Conservation (phyloP, 805 yeast genomes). For the Barnettozyma vustinii region DNA sequence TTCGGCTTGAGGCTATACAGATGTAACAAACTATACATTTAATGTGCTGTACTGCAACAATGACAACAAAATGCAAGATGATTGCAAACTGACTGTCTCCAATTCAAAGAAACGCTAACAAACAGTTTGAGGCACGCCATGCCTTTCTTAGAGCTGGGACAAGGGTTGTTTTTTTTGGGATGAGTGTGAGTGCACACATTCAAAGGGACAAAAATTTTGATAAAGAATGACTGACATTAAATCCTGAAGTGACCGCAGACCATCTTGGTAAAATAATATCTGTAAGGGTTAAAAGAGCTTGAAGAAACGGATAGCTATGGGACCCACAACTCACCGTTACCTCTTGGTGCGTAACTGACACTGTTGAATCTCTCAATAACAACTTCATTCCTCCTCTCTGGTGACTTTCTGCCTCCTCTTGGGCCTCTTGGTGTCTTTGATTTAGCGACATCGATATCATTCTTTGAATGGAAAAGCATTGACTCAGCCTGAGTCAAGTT, state of each 20-base stretch:
- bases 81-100: neutral
- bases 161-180: no score
- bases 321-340: slow-evolving; percentile 54
- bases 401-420: neutral
- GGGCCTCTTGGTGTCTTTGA: neutral
- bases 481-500: slow-evolving; percentile 46
- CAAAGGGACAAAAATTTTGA: neutral
- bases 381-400: slow-evolving; percentile 8
- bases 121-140: no score
- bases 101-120: no score
- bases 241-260: neutral
- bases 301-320: slow-evolving; percentile 28
- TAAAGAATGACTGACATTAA: no score
- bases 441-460: slow-evolving; percentile 6
- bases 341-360: slow-evolving; percentile 56
- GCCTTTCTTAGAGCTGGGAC: no score
- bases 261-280: neutral
- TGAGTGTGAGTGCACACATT: no score
- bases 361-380: slow-evolving; percentile 40
- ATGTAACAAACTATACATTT: no score
- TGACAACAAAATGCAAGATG: neutral
- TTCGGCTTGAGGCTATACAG: no score
- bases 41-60: no score
- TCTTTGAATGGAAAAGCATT: slow-evolving; percentile 9
- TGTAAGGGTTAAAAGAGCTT: neutral